Evolutionary conservation across 1,139 yeast species (phyloP).

Genomic region (Sugiyamaella castrensis): DNA sequence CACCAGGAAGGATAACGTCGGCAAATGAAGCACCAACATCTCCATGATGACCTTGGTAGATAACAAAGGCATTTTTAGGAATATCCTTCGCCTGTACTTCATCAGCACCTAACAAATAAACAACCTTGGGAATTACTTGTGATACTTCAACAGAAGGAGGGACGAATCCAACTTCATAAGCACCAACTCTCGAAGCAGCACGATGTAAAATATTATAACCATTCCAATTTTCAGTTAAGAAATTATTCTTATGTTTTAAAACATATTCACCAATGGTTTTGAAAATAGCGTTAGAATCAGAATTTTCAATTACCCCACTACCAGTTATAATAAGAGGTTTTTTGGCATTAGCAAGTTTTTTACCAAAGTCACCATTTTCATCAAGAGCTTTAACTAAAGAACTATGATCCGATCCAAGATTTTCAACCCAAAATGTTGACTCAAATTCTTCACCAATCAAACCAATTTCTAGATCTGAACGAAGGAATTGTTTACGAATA

Average conservation of each 20-base stretch:
- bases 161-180: slow-evolving; percentile 79
- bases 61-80: slow-evolving; percentile 83
- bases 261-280: slow-evolving; percentile 64
- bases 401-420: slow-evolving; percentile 60
- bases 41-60: slow-evolving; percentile 93
- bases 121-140: slow-evolving; percentile 62
- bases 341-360: slow-evolving; percentile 63
- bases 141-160: slow-evolving; percentile 49
- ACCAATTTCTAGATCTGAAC: slow-evolving; percentile 61
- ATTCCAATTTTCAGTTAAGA: slow-evolving; percentile 74
- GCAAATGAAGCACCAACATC: slow-evolving; percentile 87
- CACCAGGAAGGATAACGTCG: slow-evolving; percentile 82
- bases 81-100: slow-evolving; percentile 67
- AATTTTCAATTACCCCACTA: slow-evolving; percentile 70
- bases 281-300: slow-evolving; percentile 63
- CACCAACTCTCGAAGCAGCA: slow-evolving; percentile 84
- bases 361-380: slow-evolving; percentile 69
- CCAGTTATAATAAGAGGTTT: slow-evolving; percentile 81
- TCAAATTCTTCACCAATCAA: slow-evolving; percentile 76
- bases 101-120: slow-evolving; percentile 83
- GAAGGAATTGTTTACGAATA: slow-evolving; percentile 79
- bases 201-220: slow-evolving; percentile 81
- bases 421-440: slow-evolving; percentile 65
- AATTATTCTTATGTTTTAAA: slow-evolving; percentile 51
- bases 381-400: slow-evolving; percentile 58